Evolutionary conservation across 257 asterid species (phyloP).

Genomic region (Verbascum thapsus): DNA sequence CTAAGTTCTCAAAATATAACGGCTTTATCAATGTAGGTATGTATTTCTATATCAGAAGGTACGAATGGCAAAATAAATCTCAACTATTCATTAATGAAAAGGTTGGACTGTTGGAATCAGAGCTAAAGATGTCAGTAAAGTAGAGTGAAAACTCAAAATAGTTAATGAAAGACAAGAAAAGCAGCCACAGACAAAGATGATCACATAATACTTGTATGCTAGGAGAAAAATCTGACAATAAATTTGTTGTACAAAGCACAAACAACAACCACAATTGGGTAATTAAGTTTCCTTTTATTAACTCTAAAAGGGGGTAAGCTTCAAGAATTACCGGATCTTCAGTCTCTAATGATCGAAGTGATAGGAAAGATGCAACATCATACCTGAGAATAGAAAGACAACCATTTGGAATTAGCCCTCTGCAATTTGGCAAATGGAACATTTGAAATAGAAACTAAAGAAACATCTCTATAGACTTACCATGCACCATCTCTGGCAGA

Average conservation of each 20-base stretch:
- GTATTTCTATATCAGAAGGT: constrained; percentile 17
- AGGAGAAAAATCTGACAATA: not conserved
- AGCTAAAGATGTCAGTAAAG: not conserved
- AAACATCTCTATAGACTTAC: constrained; percentile 43
- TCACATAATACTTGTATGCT: constrained; percentile 7
- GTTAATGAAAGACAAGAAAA: not conserved
- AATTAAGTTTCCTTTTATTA: constrained; percentile 22
- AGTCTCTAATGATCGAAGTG: constrained; percentile 71
- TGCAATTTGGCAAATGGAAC: constrained; percentile 12
- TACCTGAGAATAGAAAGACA: constrained; percentile 54
- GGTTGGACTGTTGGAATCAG: constrained; percentile 10
- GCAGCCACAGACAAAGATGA: constrained; percentile 4
- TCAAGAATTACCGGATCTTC: constrained; percentile 75
- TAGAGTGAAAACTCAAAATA: not conserved
- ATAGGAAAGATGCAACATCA: constrained; percentile 70
- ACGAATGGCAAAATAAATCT: constrained; percentile 5
- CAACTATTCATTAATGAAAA: not conserved
- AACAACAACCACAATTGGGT: constrained; percentile 21
- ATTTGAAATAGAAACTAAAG: constrained; percentile 7
- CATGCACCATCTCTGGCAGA: constrained; percentile 99
- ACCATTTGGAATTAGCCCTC: constrained; percentile 7
- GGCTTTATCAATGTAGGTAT: not conserved
- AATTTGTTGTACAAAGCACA: constrained; percentile 1
- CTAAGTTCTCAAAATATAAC: not conserved
- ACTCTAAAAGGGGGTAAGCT: constrained; percentile 33